These are phyloP conservation scores for Prunus davidiana DNA, from an alignment of 306 rosid species.

Conservation along the genomic window DNA sequence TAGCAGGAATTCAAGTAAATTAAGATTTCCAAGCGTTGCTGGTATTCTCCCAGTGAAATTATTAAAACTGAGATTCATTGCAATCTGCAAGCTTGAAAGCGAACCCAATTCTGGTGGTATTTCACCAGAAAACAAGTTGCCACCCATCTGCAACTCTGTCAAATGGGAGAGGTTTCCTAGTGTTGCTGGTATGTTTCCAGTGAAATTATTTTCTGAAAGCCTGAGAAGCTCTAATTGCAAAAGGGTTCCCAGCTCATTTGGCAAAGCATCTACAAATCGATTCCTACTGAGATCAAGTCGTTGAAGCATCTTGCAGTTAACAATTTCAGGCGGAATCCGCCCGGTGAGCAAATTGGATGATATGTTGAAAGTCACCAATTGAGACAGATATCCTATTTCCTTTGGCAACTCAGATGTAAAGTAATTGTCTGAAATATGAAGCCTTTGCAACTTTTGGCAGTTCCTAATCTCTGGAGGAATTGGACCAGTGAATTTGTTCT, in stretches of 20 bases:
- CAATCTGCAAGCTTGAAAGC: slow-evolving; percentile 84
- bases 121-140: slow-evolving; percentile 68
- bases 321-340: slow-evolving; percentile 56
- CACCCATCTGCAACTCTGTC: slow-evolving; percentile 82
- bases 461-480: slow-evolving; percentile 57
- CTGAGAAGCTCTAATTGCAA: slow-evolving; percentile 77
- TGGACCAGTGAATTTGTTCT: slow-evolving; percentile 75
- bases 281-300: slow-evolving; percentile 86
- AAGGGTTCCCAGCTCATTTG: slow-evolving; percentile 72
- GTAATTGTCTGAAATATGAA: slow-evolving; percentile 74
- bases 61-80: slow-evolving; percentile 84
- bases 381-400: slow-evolving; percentile 79
- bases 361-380: slow-evolving; percentile 79
- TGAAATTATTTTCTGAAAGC: slow-evolving; percentile 67
- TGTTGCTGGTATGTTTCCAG: slow-evolving; percentile 65
- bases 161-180: slow-evolving; percentile 70
- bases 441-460: slow-evolving; percentile 83
- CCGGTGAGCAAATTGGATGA: slow-evolving; percentile 73
- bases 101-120: slow-evolving; percentile 77
- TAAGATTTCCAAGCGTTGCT: slow-evolving; percentile 62
- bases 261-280: slow-evolving; percentile 57
- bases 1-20: slow-evolving; percentile 58
- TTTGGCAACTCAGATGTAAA: slow-evolving; percentile 71
- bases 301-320: slow-evolving; percentile 73
- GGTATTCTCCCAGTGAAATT: slow-evolving; percentile 76